These are phyloP conservation scores for Curvularia verruculosa DNA, from an alignment of 2,329 filamentous ascomycete genomes.

Conservation along the genomic window DNA sequence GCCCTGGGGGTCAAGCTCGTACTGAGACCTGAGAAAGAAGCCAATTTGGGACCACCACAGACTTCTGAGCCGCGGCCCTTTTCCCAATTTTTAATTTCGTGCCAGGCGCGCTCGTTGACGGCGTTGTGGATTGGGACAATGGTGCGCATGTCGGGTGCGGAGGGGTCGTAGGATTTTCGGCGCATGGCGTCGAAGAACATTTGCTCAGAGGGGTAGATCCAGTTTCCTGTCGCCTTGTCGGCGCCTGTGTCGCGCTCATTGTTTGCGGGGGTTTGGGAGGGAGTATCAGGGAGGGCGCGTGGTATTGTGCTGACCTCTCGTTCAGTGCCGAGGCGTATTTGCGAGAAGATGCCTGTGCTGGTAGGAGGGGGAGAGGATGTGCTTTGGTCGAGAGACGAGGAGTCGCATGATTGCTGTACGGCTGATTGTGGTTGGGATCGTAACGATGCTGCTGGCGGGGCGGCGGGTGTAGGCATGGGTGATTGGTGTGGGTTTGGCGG, in stretches of 20 bases:
- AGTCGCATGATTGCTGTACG: constrained; percentile 47
- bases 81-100: constrained; percentile 91
- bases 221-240: constrained; percentile 76
- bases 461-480: constrained; percentile 20
- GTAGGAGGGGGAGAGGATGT: constrained; percentile 29
- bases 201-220: constrained; percentile 95
- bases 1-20: constrained; percentile 77
- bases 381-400: constrained; percentile 44
- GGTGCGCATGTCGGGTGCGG: constrained; percentile 78
- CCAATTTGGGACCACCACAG: constrained; percentile 79
- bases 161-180: constrained; percentile 80
- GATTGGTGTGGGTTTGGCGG: constrained; percentile 26
- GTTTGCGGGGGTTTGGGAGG: constrained; percentile 65
- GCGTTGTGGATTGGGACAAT: constrained; percentile 98
- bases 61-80: constrained; percentile 64
- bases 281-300: constrained; percentile 37
- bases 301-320: constrained; percentile 52
- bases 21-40: constrained; percentile 76
- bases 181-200: constrained; percentile 99
- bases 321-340: constrained; percentile 51
- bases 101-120: constrained; percentile 96
- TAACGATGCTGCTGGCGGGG: constrained; percentile 14
- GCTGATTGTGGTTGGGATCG: constrained; percentile 22
- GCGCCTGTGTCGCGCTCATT: constrained; percentile 72
- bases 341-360: constrained; percentile 31